phyloP scores from a whole-genome alignment of 2,329 filamentous ascomycete species.

The Alternaria incomplexa region DNA sequence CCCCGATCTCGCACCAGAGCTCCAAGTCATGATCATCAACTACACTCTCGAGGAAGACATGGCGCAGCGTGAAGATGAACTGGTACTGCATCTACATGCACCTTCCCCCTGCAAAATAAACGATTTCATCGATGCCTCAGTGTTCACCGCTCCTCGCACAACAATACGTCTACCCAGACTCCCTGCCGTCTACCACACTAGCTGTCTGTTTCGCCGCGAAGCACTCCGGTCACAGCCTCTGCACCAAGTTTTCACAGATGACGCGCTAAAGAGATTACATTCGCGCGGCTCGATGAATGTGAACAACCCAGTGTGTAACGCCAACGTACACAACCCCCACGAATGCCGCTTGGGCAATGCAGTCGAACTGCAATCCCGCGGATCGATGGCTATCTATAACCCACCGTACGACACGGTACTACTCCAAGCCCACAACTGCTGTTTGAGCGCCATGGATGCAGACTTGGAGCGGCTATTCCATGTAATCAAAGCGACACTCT shows the following conservation, averaged over 20 bases:
- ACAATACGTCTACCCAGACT: not conserved
- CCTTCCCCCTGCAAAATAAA: not conserved
- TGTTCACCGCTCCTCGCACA: not conserved
- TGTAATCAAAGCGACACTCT: not conserved
- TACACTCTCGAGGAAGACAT: not conserved
- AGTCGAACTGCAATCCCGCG: not conserved
- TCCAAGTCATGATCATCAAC: not conserved
- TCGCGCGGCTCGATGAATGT: not conserved
- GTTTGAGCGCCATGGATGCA: no score
- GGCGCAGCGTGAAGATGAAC: not conserved
- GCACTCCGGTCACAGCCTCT: not conserved
- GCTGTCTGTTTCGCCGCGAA: not conserved
- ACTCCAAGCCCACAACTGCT: no score
- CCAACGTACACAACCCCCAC: no score
- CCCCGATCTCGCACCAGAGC: not conserved
- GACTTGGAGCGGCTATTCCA: not conserved
- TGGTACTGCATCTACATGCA: not conserved
- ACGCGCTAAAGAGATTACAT: fast-evolving
- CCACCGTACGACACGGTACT: not conserved
- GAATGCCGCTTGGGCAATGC: no score
- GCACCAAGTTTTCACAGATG: not conserved
- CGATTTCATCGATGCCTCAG: fast-evolving
- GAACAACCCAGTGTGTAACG: no score
- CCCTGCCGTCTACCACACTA: not conserved
- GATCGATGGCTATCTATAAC: not conserved